phyloP scores from a whole-genome alignment of 2,329 filamentous ascomycete species.

The Bipolaris gigantea region DNA sequence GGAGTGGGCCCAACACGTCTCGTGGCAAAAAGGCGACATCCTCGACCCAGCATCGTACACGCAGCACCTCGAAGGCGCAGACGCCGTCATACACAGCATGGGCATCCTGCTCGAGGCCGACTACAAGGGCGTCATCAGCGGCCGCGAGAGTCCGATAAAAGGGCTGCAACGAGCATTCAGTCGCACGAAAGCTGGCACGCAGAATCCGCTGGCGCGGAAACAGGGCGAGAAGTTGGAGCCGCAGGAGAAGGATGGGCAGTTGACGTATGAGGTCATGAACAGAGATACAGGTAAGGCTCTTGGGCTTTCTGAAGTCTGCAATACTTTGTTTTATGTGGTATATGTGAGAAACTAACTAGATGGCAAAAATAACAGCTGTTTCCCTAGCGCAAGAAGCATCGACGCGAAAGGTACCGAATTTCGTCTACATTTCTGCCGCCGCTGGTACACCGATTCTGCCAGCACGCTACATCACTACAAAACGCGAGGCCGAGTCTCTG shows the following conservation, averaged over 20 bases:
- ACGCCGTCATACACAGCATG: slow-evolving; percentile 91
- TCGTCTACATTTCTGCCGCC: slow-evolving; percentile 87
- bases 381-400: slow-evolving; percentile 77
- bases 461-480: slow-evolving; percentile 82
- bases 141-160: slow-evolving; percentile 76
- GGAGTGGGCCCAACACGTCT: slow-evolving; percentile 77
- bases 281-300: slow-evolving; percentile 64
- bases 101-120: slow-evolving; percentile 95
- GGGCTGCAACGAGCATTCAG: slow-evolving; percentile 81
- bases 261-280: slow-evolving; percentile 98
- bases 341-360: background rate
- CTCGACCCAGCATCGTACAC: slow-evolving; percentile 80
- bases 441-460: slow-evolving; percentile 84
- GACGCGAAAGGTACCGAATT: slow-evolving; percentile 65
- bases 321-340: no score
- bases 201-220: slow-evolving; percentile 69
- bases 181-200: slow-evolving; percentile 61
- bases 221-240: slow-evolving; percentile 62
- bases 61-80: slow-evolving; percentile 71
- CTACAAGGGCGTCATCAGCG: slow-evolving; percentile 90
- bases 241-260: slow-evolving; percentile 69
- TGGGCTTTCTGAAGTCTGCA: background rate
- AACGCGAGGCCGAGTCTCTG: slow-evolving; percentile 81
- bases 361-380: slow-evolving; percentile 59
- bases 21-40: slow-evolving; percentile 88